These are phyloP conservation scores for Amauroascus niger DNA, from an alignment of 2,329 filamentous ascomycete genomes.

Conservation along the genomic window DNA sequence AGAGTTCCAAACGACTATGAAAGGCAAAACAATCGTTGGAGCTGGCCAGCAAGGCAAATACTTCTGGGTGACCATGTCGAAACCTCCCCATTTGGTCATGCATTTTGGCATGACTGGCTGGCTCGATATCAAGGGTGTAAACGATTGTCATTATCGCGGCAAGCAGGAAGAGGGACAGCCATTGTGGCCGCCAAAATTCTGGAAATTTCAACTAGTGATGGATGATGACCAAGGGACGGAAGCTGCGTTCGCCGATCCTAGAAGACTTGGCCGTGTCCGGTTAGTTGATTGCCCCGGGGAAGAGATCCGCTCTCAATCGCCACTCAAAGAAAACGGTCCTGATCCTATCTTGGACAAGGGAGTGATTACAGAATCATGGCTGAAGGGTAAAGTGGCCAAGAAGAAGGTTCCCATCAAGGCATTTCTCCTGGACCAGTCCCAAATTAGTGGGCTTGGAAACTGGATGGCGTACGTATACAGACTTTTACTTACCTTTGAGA, in stretches of 20 bases:
- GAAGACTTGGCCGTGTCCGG: constrained; percentile 68
- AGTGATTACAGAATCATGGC: constrained; percentile 64
- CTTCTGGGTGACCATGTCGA: constrained; percentile 77
- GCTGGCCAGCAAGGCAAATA: constrained; percentile 92
- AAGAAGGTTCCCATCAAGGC: constrained; percentile 86
- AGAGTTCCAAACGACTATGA: constrained; percentile 63
- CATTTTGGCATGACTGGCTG: constrained; percentile 74
- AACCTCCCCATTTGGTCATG: constrained; percentile 76
- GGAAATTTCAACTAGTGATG: constrained; percentile 73
- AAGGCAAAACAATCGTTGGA: constrained; percentile 59
- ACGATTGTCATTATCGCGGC: constrained; percentile 70
- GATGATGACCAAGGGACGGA: constrained; percentile 52
- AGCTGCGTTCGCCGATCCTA: constrained; percentile 72
- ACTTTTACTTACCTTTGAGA: not conserved
- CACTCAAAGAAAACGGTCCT: constrained; percentile 83
- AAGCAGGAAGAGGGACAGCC: constrained; percentile 46
- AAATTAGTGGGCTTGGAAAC: constrained; percentile 88
- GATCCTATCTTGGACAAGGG: constrained; percentile 81
- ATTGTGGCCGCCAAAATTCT: constrained; percentile 79
- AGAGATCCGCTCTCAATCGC: constrained; percentile 64
- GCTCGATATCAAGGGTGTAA: constrained; percentile 74
- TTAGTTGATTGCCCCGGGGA: constrained; percentile 70
- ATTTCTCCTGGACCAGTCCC: constrained; percentile 73
- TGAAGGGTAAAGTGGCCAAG: constrained; percentile 58
- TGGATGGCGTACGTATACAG: constrained; percentile 62